phyloP scores from a whole-genome alignment of 805 yeast species.

The Yarrowia sp. region DNA sequence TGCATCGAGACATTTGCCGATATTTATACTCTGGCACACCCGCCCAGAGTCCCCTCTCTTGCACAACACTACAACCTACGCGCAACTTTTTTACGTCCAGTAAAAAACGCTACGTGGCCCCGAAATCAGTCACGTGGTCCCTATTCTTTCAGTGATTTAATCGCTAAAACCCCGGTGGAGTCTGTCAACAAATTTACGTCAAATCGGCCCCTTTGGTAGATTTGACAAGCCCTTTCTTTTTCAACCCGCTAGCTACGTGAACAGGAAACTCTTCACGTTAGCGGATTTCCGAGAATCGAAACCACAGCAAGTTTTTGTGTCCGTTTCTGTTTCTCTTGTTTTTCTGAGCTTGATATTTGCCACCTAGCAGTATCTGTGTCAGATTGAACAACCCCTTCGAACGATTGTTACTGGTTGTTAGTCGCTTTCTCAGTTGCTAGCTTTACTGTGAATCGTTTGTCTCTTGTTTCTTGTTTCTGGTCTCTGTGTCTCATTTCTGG shows the following conservation, averaged over 20 bases:
- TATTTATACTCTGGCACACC: constrained; percentile 9
- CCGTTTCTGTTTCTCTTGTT: too few species aligned
- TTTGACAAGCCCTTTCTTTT: not conserved
- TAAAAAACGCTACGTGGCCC: not conserved
- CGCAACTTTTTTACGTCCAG: not conserved
- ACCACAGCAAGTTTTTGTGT: too few species aligned
- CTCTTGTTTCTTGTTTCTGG: too few species aligned
- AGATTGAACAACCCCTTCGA: too few species aligned
- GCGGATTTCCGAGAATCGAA: too few species aligned
- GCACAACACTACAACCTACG: not conserved
- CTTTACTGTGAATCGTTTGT: too few species aligned
- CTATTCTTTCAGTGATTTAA: constrained; percentile 1
- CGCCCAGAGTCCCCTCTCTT: not conserved
- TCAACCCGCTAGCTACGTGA: not conserved
- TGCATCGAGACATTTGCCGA: constrained; percentile 13
- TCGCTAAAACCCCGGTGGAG: constrained; percentile 23
- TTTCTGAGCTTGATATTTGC: too few species aligned
- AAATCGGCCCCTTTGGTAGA: not conserved
- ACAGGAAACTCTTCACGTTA: too few species aligned
- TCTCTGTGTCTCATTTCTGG: too few species aligned
- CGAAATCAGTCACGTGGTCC: not conserved
- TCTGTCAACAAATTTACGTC: constrained; percentile 10
- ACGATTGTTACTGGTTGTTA: too few species aligned
- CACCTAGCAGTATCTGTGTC: too few species aligned
- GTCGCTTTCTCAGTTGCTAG: too few species aligned